A percentile compares a stretch with the other conserved stretches of the same genome.
Conservation (phyloP, 1,284 basidiomycete genomes). For the Xerocomus minutiporus region DNA sequence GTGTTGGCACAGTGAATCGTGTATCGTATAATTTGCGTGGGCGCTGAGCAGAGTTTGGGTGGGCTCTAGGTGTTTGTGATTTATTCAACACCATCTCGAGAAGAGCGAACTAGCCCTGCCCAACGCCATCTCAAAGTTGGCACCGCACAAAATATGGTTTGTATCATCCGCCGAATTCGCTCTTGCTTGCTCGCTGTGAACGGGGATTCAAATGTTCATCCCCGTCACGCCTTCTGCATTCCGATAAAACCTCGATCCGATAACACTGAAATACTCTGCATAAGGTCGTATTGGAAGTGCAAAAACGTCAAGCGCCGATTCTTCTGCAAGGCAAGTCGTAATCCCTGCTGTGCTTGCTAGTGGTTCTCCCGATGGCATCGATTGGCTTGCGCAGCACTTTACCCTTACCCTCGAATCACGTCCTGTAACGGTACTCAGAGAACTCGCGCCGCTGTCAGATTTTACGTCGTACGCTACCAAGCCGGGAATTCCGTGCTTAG, state of each 20-base stretch:
- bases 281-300: conserved; percentile 22
- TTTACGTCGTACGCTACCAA: conserved; percentile 24
- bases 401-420: conserved; percentile 31
- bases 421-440: conserved; percentile 12
- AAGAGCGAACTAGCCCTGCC: not conserved
- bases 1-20: conserved; percentile 5
- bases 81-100: not conserved
- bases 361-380: conserved; percentile 33
- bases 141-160: conserved; percentile 5
- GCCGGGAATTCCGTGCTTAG: conserved; percentile 7
- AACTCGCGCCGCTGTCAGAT: conserved; percentile 29
- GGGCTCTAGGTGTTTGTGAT: not conserved
- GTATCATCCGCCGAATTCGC: conserved; percentile 19
- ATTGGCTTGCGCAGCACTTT: conserved; percentile 24
- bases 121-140: not conserved
- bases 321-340: conserved; percentile 16
- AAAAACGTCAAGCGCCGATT: conserved; percentile 11
- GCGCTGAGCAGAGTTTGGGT: not conserved
- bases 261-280: conserved; percentile 9
- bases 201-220: conserved; percentile 22
- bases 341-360: conserved; percentile 12
- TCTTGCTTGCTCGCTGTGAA: conserved; percentile 24
- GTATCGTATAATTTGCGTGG: not conserved
- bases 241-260: conserved; percentile 26
- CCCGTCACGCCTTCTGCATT: conserved; percentile 19